Percentiles rank a stretch among this genome's conserved stretches.
Evolutionary conservation across 1,284 basidiomycete genomes (phyloP).

Genomic region (Apiotrichum gracile): DNA sequence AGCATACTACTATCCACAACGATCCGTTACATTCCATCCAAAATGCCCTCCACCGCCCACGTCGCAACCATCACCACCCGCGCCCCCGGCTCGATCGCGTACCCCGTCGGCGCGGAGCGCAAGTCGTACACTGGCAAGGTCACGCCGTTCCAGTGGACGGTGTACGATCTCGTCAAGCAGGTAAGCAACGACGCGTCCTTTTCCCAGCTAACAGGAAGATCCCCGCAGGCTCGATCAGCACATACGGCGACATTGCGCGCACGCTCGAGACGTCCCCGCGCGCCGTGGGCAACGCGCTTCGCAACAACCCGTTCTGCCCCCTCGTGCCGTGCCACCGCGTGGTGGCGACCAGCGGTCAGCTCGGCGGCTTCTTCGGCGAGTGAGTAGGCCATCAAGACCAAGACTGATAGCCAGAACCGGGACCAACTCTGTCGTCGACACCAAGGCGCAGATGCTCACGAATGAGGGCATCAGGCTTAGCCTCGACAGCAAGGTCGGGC

Average conservation of each 20-base stretch:
- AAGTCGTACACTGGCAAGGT: not conserved
- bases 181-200: not conserved
- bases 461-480: too few relatives aligned
- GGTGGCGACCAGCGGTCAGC: not conserved
- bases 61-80: not conserved
- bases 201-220: not conserved
- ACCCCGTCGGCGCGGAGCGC: not conserved
- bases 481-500: too few relatives aligned
- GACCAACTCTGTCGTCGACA: too few relatives aligned
- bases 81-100: not conserved
- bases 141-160: not conserved
- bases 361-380: not conserved
- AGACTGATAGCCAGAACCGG: too few relatives aligned
- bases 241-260: not conserved
- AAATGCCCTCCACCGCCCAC: not conserved
- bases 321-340: slow-evolving; percentile 1
- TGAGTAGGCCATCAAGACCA: too few relatives aligned
- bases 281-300: not conserved
- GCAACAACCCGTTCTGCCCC: not conserved
- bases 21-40: too few relatives aligned
- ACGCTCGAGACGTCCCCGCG: not conserved
- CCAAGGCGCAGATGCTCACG: too few relatives aligned
- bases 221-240: not conserved
- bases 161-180: not conserved
- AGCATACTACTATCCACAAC: too few relatives aligned